Base-by-base conservation (phyloP, 805 yeast species). In the Saccharomyces eubayanus region DNA sequence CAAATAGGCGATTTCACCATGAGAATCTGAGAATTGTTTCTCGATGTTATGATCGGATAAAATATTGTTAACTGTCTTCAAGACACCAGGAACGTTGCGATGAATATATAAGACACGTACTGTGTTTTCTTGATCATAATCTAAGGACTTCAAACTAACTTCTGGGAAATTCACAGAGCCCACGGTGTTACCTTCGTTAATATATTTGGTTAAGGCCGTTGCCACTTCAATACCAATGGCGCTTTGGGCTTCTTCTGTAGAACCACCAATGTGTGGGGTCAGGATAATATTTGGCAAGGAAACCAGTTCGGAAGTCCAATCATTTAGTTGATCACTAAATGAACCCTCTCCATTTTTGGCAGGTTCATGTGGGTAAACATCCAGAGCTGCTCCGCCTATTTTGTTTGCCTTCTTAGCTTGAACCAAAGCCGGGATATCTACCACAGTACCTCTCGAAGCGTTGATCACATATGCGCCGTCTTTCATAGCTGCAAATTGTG, bases 121-220 rank as follows among this genome's bases (percentile, higher is more conserved):
- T 54, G 84, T 79, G 69, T 84, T 79, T 67, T 85, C 83, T 70
- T 87, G 95, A 68, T 87, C 95, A 72, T 85, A 79, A 64, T 89
- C 87, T 60, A 89, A 76, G 41, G 89, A 85, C 75, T 97, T 86
- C 65, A 91, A 79, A 21, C 90, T 75, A 59, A 91, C 97, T 76
- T 92, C 97, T 66, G 98, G 98, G 94, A 92, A 90, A 80, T 91
- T 91, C 57, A 91, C 97, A 10, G 97, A 91, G 65, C 96, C 97
- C 50, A 80, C 80, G 12, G 97, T 87, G 66, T 83, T 77, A 76
- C 97, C 97, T 77, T 91, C 97, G 74, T 89, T 90, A 72, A 91
- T 85, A 77, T 89, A 92, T 69, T 87, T 87, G 61, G 89, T 79
- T 65, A 91, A 78, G 31, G 95, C 83, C 48, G 87, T 77, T 56